Conservation (phyloP, 139 green algal genomes). For the Spirogloea muscicola region DNA sequence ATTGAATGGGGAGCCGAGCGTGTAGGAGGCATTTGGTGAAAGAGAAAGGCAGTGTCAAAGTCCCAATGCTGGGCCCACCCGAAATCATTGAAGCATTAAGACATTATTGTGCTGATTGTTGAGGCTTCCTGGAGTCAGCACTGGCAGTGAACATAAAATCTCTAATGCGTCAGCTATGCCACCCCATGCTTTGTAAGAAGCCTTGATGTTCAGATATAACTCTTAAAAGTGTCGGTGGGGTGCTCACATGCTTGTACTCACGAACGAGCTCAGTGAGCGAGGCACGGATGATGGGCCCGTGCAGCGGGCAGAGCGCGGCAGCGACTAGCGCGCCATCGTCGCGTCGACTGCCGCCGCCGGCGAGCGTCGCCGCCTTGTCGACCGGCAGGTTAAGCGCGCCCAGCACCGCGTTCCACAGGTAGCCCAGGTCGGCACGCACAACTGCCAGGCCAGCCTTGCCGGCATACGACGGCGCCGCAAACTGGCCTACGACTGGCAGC, state of each 20-base stretch:
- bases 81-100: no score
- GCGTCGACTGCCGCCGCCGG: slow-evolving; percentile 6
- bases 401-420: slow-evolving; percentile 14
- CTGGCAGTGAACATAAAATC: no score
- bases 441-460: slow-evolving; percentile 34
- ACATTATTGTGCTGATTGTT: no score
- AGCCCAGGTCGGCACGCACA: slow-evolving; percentile 33
- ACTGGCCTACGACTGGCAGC: slow-evolving; percentile 62
- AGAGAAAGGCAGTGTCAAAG: no score
- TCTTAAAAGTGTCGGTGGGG: slow-evolving; percentile 25
- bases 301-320: slow-evolving; percentile 62
- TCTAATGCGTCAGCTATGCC: no score
- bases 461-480: slow-evolving; percentile 26
- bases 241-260: slow-evolving; percentile 63
- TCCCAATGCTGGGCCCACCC: no score
- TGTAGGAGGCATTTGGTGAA: no score
- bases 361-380: not conserved
- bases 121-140: no score
- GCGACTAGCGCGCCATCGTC: slow-evolving; percentile 43
- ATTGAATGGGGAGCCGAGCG: no score
- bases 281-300: slow-evolving; percentile 73
- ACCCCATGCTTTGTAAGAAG: no score
- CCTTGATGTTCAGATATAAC: no score
- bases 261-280: slow-evolving; percentile 66
- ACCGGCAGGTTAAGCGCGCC: slow-evolving; percentile 24